Evolutionary conservation across 495 filamentous ascomycete species (phyloP), one percentile per base, ranked within the genome.

Genomic region (Viridothelium virens): DNA sequence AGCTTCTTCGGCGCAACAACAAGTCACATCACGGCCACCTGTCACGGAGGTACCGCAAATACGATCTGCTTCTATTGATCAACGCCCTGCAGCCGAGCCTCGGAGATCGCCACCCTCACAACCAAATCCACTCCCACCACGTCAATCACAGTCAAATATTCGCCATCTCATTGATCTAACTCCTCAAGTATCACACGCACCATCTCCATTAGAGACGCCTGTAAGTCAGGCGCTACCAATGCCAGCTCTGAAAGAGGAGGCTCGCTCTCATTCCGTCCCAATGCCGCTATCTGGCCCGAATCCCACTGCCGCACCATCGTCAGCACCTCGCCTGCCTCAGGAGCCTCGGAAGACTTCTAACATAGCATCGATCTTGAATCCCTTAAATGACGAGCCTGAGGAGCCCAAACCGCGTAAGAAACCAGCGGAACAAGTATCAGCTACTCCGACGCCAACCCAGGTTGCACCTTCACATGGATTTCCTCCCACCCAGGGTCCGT

Each of bases 281-380:
- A 50, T 33, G 53, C 53, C 53, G 14, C 10, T 6, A 33, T 34
- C 53, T 59, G 31, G 10, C 31, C 9, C 53, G 6, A 33, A 36
- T 34, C 31, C 53, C n/a, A 59, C 36, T 9, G 53, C 48, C 12
- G 48, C 48, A 53, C 48, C 48, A 5, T 16, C 37, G 61, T 63
- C 62, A 34, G 64, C 64, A 16, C 38, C 72, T 2, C 56, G 66
- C 14, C 63, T 67, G 12, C 69, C 72, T 37, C 70, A 70, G 16
- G 64, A 67, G 31, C 64, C 61, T 39, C 71, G 70, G 12, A 74
- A 70, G 62, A 61, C 68, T 2, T 72, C 70, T 47, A 72, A 70
- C 41, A 37, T 72, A 25, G 18, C 67, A 47, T 68, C 68, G 2
- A 67, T 72, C 4, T 59, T 72, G 6, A 72, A 72, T 48, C 16